These are phyloP conservation scores for Leishmania major DNA, from an alignment of 208 protist genomes.

Conservation along the genomic window DNA sequence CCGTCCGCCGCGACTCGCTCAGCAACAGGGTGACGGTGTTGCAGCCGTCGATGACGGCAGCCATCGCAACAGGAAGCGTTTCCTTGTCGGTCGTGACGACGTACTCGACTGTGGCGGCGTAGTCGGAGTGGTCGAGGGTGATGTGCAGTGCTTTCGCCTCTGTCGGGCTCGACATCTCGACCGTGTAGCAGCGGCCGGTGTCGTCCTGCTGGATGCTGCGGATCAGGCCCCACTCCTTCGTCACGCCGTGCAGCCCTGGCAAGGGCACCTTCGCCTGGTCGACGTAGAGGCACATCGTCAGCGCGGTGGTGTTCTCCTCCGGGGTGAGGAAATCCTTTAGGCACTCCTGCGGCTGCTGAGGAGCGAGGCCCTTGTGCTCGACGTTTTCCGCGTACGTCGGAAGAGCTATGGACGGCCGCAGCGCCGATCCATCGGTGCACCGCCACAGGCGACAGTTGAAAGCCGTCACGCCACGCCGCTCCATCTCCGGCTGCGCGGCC, in stretches of 20 bases:
- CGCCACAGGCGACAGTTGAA: slow-evolving; percentile 57
- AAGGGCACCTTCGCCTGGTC: slow-evolving; percentile 39
- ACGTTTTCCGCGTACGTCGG: slow-evolving; percentile 37
- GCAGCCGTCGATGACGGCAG: slow-evolving; percentile 14
- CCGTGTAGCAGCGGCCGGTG: slow-evolving; percentile 21
- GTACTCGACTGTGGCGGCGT: slow-evolving; percentile 29
- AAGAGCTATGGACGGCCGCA: slow-evolving; percentile 40
- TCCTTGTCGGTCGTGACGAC: slow-evolving; percentile 21
- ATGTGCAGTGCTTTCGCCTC: slow-evolving; percentile 22
- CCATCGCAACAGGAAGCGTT: slow-evolving; percentile 19
- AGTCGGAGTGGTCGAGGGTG: slow-evolving; percentile 25
- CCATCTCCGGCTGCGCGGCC: slow-evolving; percentile 35
- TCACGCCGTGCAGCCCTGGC: slow-evolving; percentile 18
- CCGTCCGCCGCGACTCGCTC: slow-evolving; percentile 16
- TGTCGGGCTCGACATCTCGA: slow-evolving; percentile 22
- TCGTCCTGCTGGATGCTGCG: slow-evolving; percentile 19
- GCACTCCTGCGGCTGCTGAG: slow-evolving; percentile 4
- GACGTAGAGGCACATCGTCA: slow-evolving; percentile 55
- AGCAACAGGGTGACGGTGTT: slow-evolving; percentile 24
- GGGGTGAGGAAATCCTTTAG: slow-evolving; percentile 34
- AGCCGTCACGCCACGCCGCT: slow-evolving; percentile 29
- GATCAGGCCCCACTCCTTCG: slow-evolving; percentile 17
- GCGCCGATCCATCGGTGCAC: slow-evolving; percentile 21
- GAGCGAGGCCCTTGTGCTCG: neutral
- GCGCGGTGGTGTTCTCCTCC: slow-evolving; percentile 26